Evolutionary conservation across 2,329 filamentous ascomycete species (phyloP).

Genomic region (Stemphylium lycopersici): DNA sequence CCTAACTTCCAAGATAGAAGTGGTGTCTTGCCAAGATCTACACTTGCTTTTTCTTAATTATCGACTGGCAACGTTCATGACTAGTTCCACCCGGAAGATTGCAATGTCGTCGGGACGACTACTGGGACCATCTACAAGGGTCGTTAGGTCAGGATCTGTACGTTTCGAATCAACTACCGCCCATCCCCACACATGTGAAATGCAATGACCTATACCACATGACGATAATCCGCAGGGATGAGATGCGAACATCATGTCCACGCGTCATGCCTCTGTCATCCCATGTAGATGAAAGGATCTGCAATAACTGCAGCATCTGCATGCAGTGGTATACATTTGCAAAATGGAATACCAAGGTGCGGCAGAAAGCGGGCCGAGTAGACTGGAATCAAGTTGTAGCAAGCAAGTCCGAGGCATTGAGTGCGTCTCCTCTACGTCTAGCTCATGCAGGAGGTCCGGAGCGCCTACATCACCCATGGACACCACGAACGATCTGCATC

Average conservation of each 20-base stretch:
- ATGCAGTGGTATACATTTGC: background rate
- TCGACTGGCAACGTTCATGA: slow-evolving; percentile 1
- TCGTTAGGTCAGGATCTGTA: background rate
- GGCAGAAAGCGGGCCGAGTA: too few relatives aligned
- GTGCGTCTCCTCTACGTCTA: too few relatives aligned
- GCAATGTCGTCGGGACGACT: background rate
- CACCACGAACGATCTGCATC: too few relatives aligned
- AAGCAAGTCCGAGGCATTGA: too few relatives aligned
- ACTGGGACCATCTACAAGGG: background rate
- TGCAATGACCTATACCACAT: slow-evolving; percentile 10
- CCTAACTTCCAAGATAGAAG: background rate
- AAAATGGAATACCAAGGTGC: too few relatives aligned
- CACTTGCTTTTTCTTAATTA: background rate
- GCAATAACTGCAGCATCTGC: background rate
- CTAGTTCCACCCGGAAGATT: slow-evolving; percentile 1
- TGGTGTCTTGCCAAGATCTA: background rate
- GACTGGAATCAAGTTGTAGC: too few relatives aligned
- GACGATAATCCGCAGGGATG: background rate
- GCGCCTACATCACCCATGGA: too few relatives aligned
- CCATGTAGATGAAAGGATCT: slow-evolving; percentile 2
- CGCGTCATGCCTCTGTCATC: slow-evolving; percentile 1
- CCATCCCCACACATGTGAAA: background rate
- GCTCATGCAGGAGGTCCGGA: too few relatives aligned
- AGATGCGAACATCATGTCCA: background rate
- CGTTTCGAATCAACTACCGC: background rate